Conservation (phyloP, 495 filamentous ascomycete genomes). For the Daldinia bambusicola region DNA sequence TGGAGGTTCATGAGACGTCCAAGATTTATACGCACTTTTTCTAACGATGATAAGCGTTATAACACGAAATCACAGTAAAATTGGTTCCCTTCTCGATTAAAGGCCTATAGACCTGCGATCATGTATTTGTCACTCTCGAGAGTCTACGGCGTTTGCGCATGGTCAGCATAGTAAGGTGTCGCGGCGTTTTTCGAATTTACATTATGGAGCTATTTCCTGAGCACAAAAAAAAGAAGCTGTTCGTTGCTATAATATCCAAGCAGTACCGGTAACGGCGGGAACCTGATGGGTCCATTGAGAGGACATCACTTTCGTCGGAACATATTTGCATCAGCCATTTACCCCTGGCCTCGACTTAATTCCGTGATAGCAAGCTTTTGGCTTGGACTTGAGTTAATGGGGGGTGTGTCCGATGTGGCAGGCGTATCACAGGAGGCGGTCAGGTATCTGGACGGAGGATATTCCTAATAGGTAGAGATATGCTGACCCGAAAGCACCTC, state of each 20-base stretch:
- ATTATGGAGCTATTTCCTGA: conserved; percentile 43
- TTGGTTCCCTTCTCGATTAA: conserved; percentile 49
- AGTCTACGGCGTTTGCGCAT: conserved; percentile 49
- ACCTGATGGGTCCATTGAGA: conserved; percentile 17
- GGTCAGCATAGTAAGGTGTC: conserved; percentile 64
- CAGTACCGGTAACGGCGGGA: conserved; percentile 23
- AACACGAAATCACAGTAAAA: conserved; percentile 49
- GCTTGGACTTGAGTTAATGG: conserved; percentile 11
- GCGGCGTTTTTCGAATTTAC: conserved; percentile 57
- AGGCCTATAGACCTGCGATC: conserved; percentile 48
- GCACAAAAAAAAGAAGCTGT: conserved; percentile 39
- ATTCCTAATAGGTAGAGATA: conserved; percentile 15
- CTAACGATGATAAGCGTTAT: conserved; percentile 61
- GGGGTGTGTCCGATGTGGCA: conserved; percentile 10
- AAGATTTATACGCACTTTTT: conserved; percentile 99
- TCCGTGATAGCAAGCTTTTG: conserved; percentile 3
- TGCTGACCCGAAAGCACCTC: conserved; percentile 2
- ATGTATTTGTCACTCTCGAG: conserved; percentile 55
- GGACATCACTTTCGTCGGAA: conserved; percentile 18
- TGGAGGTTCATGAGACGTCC: conserved; percentile 99
- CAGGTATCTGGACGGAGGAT: conserved; percentile 8
- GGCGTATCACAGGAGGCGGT: conserved; percentile 1
- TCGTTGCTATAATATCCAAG: conserved; percentile 41
- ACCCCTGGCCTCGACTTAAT: conserved; percentile 5
- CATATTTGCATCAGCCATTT: conserved; percentile 25